Base-by-base conservation (phyloP, 1,139 yeast genomes). In the Arxiozyma bovina region DNA sequence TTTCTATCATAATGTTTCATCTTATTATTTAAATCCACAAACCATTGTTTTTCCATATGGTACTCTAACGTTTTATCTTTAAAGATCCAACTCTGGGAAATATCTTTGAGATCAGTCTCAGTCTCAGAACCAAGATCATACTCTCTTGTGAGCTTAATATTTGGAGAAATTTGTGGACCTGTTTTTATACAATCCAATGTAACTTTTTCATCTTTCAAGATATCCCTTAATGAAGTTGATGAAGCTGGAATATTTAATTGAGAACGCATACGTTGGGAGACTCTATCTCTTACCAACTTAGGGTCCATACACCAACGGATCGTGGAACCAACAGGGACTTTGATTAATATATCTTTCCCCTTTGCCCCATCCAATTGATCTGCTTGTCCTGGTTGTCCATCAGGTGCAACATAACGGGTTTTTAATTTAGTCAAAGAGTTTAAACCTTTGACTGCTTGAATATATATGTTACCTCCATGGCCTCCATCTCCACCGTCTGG, bases 401-500 rank as follows among this genome's bases (percentile, higher is more conserved):
- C 78, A 22, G 76, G 79, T 0, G 97, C 96, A 25, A 75, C 74
- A 69, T 89, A 89, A 15, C 79, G 77, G 48, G 84, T 78, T 58
- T 79, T 79, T 25, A 93, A 66, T 60, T 82, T 81, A 63, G 89
- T 91, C 57, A 93, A 71, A 0, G 93, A 83, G 43, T 83, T 79
- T 53, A 85, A 64, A 18, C 86, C 87, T 48, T 80, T 82, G 1
- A 85, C 83, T 1, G 96, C 96, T 66, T 83, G 87, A 4, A 93
- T 79, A 66, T 85, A 91, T 2, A 93, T 79, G 54, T 86, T 78
- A 1, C 99, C 99, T 15, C 99, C 99, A 58, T 77, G 74, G 6
- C 99, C 99, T 25, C 99, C 99, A 70, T 93, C 98, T 18, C 99
- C 99, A 25, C 99, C 99, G 69, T 91, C 96, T 0, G 99, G 96